Conservation (phyloP, 2,329 filamentous ascomycete species). For the Albifimbria verrucaria region DNA sequence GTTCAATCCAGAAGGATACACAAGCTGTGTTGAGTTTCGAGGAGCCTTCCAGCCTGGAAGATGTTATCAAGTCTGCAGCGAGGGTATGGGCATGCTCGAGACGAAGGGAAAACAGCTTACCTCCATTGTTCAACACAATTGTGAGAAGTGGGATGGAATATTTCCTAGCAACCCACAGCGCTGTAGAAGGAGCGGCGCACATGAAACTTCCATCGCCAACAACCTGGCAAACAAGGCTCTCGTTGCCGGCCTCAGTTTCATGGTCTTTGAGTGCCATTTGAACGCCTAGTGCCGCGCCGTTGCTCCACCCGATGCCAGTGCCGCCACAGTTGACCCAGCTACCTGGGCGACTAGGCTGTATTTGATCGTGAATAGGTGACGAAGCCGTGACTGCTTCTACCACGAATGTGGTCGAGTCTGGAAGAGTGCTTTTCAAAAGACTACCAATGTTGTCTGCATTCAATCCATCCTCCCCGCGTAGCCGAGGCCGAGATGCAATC, state of each 20-base stretch:
- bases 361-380: constrained; percentile 60
- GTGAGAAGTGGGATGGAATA: constrained; percentile 46
- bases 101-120: constrained; percentile 13
- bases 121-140: constrained; percentile 47
- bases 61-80: too few relatives aligned
- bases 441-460: constrained; percentile 11
- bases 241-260: constrained; percentile 21
- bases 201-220: constrained; percentile 49
- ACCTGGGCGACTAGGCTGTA: constrained; percentile 62
- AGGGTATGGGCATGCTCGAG: too few relatives aligned
- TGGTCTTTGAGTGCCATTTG: constrained; percentile 56
- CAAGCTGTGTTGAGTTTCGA: constrained; percentile 8
- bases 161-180: constrained; percentile 44
- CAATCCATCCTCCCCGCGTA: neutral
- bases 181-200: constrained; percentile 43
- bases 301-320: constrained; percentile 73
- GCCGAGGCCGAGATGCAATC: neutral
- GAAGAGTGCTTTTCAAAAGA: constrained; percentile 12
- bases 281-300: constrained; percentile 67
- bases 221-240: constrained; percentile 42
- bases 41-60: constrained; percentile 10
- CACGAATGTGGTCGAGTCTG: constrained; percentile 59
- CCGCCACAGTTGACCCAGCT: constrained; percentile 75
- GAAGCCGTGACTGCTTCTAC: constrained; percentile 73
- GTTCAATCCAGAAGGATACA: constrained; percentile 7